Base-by-base conservation (phyloP, 768 basidiomycete species). In the Rhodotorula babjevae region DNA sequence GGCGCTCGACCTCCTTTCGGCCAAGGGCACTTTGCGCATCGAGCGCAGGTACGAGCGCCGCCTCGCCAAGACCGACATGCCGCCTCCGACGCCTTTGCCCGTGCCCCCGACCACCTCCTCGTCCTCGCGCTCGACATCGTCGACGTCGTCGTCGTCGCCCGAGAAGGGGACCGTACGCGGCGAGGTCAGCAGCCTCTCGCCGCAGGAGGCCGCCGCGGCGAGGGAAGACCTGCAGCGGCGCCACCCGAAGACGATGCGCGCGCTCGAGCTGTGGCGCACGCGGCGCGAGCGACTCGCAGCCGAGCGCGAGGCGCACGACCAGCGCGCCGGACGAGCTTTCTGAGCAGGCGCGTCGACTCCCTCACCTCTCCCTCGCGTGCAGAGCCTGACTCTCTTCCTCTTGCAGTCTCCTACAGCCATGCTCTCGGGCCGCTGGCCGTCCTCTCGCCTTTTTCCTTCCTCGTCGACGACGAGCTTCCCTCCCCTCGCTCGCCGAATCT, bases 171-270 rank as follows among this genome's bases (percentile, higher is more conserved):
- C 3, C 4, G 61, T 18, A 16, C 42, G 42, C 23, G 60, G 42
- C 42, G 27, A 46, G 61, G 19, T 36, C 19, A n/a, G 19, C 61
- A 7, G 19, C 21, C 40, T 36, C 6, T 31, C 59, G 16, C 14
- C 46, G 47, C 57, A 61, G 19, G 46, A 31, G 16, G 50, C 70
- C 9, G 3, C 23, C 23, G 61, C 50, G 16, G 14, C 50, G 23
- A 33, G 56, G 10, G 18, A 42, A 27, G n/a, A 46, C 29, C 55
- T 73, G 19, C 40, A 59, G 7, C 11, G 12, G 29, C 49, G 47
- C 10, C 61, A 73, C 44, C 72, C 72, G 49, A 47, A 61, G 31
- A 66, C 72, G 56, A 66, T 69, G 42, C 33, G 47, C 14, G 65
- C 68, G 33, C 25, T 73, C 46, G 31, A 55, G 23, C 31, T 33